Base-by-base conservation (phyloP, 257 asterid species). In the Eucommia ulmoides region DNA sequence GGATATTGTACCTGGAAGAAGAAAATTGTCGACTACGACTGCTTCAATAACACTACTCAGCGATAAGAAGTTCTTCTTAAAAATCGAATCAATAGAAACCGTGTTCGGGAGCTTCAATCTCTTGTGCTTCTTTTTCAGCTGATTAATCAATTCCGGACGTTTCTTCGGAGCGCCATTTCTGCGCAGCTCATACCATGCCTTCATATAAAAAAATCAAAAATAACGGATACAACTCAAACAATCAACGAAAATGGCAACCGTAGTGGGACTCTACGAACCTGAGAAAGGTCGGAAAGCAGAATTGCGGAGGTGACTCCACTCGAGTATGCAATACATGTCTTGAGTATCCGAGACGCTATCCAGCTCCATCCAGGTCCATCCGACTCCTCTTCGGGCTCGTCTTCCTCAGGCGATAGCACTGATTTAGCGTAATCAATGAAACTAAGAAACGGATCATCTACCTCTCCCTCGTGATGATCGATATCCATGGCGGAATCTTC, bases 1-100 rank as follows among this genome's bases (percentile, higher is more conserved):
- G n/a, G n/a, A n/a, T n/a, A n/a, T n/a, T n/a, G n/a, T 75, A 85
- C 96, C 98, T 67, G 98, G 93, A 61, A 89, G 96, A 51, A 65
- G 53, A 69, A 65, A 83, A 24, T 77, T 72, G 61, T 86, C 84
- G 41, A 82, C 41, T 67, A 89, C 65, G 52, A 89, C 93, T 33
- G 87, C 96, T 70, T 89, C 98, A 65, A 89, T 89, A 26, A 83
- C 92, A 50, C 96, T 78, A 64, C 54, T 75, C 71, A 91, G 61
- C 2, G 88, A 78, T 41, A 86, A 58, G 66, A 82, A 91, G 63
- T 68, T 80, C 53, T 91, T 86, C 86, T 82, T 93, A 11, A 78
- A 77, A 35, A 91, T 68, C 2, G 96, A 91, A 71, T 86, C 96
- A 29, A 91, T 86, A 15, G 89, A 71, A 22, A 81, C 66, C 1